Percentiles rank a stretch among this genome's conserved stretches.
Evolutionary conservation across 2,329 filamentous ascomycete species (phyloP).

Genomic region (Geosmithia putterillii): DNA sequence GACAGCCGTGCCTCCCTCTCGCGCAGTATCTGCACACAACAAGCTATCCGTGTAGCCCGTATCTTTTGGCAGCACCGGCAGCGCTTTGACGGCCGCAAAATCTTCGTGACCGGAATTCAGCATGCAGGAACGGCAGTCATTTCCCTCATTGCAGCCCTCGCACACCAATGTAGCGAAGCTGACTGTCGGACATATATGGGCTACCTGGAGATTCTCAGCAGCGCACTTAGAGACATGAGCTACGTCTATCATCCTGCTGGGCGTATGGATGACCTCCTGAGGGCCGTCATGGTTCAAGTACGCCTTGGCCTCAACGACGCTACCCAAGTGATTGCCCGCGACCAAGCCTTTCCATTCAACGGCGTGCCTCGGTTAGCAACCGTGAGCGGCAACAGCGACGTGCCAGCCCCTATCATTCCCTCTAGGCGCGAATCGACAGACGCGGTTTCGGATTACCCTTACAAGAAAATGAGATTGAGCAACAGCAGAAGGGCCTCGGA

Average conservation of each 20-base stretch:
- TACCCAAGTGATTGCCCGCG: constrained; percentile 6
- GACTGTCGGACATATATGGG: constrained; percentile 25
- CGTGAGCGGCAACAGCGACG: constrained; percentile 7
- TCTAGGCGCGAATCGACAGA: constrained; percentile 16
- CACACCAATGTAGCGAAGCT: constrained; percentile 19
- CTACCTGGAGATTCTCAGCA: constrained; percentile 39
- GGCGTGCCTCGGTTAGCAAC: constrained; percentile 2
- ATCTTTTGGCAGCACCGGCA: constrained; percentile 44
- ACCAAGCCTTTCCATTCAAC: constrained; percentile 3
- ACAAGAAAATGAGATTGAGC: constrained; percentile 15
- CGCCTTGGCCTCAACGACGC: constrained; percentile 15
- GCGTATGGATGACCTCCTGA: constrained; percentile 38
- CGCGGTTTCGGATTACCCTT: constrained; percentile 9
- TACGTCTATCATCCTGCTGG: constrained; percentile 38
- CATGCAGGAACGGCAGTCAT: constrained; percentile 42
- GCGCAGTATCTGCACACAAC: constrained; percentile 39
- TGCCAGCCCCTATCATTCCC: constrained; percentile 12
- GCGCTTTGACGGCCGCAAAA: constrained; percentile 36
- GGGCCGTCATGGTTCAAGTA: constrained; percentile 37
- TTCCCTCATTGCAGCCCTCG: constrained; percentile 36
- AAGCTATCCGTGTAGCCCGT: constrained; percentile 37
- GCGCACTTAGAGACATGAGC: constrained; percentile 39
- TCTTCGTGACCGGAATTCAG: constrained; percentile 36
- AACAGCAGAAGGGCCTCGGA: constrained; percentile 16
- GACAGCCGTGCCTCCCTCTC: constrained; percentile 31